phyloP scores from a whole-genome alignment of 1,284 basidiomycete genomes.

The Salmacisia buchloeana region DNA sequence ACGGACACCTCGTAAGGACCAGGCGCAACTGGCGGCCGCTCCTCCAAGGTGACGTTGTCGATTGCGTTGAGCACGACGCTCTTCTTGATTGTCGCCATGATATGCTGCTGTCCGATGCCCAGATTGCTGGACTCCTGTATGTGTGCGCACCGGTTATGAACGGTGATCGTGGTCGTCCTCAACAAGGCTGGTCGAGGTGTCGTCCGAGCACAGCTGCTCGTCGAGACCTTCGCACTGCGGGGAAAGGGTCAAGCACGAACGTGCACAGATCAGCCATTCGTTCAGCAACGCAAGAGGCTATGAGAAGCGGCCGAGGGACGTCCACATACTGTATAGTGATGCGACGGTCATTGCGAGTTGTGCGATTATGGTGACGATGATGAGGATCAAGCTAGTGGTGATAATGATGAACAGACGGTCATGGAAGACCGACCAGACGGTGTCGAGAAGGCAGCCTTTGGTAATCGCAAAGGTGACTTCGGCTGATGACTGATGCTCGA shows the following conservation, averaged over 20 bases:
- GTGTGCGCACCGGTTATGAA: too few relatives aligned
- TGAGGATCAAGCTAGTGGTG: conserved; percentile 9
- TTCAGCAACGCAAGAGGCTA: too few relatives aligned
- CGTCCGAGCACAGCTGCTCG: too few relatives aligned
- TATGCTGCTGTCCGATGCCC: neutral
- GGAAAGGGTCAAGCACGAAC: too few relatives aligned
- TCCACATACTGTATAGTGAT: neutral
- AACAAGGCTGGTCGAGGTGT: too few relatives aligned
- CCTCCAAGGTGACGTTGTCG: conserved; percentile 68
- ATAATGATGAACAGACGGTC: neutral
- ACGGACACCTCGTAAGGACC: conserved; percentile 75
- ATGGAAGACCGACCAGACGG: too few relatives aligned
- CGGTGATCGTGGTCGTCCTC: too few relatives aligned
- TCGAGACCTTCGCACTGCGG: too few relatives aligned
- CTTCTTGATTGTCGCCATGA: conserved; percentile 55
- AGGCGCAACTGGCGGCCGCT: conserved; percentile 63
- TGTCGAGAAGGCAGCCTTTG: neutral
- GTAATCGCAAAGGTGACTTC: neutral
- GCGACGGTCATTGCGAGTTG: conserved; percentile 64
- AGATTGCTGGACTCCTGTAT: neutral
- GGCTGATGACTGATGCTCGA: neutral
- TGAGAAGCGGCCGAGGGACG: too few relatives aligned
- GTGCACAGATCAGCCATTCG: too few relatives aligned
- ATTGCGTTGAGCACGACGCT: conserved; percentile 73
- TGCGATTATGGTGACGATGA: conserved; percentile 65